These are phyloP conservation scores for Pythium apleroticum DNA, from an alignment of 352 stramenopile genomes.

Conservation along the genomic window DNA sequence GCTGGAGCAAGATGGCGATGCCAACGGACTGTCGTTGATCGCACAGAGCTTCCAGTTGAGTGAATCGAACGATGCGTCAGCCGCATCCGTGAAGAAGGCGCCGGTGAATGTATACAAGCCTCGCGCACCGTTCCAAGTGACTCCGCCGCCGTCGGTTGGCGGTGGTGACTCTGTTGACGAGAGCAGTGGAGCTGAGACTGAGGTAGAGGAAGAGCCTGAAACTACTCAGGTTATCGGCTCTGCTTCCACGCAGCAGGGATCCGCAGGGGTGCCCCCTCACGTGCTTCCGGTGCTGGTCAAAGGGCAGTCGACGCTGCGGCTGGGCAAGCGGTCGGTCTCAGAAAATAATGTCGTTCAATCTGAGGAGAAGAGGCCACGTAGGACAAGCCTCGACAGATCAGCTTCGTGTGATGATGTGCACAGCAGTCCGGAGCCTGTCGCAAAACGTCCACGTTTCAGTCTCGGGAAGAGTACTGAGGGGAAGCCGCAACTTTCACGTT, in stretches of 20 bases:
- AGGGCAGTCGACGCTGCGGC: background rate
- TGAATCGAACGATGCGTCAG: conserved; percentile 18
- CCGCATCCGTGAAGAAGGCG: conserved; percentile 28
- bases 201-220: conserved; percentile 59
- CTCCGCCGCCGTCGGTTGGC: conserved; percentile 29
- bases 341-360: conserved; percentile 6
- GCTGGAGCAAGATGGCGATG: conserved; percentile 58
- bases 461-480: background rate
- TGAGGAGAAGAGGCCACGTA: conserved; percentile 11
- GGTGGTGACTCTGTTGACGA: conserved; percentile 30
- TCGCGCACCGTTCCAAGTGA: conserved; percentile 32
- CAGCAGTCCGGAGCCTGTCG: conserved; percentile 10
- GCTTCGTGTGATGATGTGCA: conserved; percentile 19
- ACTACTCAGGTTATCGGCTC: conserved; percentile 16
- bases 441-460: conserved; percentile 14
- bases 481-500: conserved; percentile 15
- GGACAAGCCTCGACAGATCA: conserved; percentile 10
- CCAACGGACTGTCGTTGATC: conserved; percentile 46
- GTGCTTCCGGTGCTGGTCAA: conserved; percentile 6
- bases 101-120: conserved; percentile 44
- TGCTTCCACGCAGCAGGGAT: background rate
- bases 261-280: background rate
- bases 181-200: conserved; percentile 59
- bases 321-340: conserved; percentile 16
- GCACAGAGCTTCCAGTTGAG: conserved; percentile 48